Conservation (phyloP, 371 early-diverging fungal species). For the Mucor mucedo region DNA sequence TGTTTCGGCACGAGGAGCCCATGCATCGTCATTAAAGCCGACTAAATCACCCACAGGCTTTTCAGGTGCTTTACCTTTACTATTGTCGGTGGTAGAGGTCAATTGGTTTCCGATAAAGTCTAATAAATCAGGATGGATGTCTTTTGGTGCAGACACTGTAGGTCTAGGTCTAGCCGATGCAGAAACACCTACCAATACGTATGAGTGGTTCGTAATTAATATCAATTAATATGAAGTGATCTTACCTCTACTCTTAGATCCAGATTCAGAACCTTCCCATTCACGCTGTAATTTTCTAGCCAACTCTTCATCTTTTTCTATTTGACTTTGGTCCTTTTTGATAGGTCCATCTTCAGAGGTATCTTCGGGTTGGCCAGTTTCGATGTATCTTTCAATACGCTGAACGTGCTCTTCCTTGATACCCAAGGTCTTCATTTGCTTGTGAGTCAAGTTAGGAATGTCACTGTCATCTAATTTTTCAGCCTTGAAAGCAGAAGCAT, state of each 20-base stretch:
- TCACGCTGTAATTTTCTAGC: constrained; percentile 76
- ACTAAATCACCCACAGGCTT: constrained; percentile 31
- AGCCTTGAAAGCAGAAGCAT: constrained; percentile 81
- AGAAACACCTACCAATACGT: constrained; percentile 1
- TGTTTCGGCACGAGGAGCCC: constrained; percentile 38
- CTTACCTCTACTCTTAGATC: constrained; percentile 25
- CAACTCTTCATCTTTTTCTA: constrained; percentile 67
- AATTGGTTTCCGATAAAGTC: constrained; percentile 43
- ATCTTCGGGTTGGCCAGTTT: constrained; percentile 45
- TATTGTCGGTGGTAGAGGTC: not conserved
- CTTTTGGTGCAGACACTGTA: constrained; percentile 48
- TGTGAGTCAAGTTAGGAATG: constrained; percentile 74
- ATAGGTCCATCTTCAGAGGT: constrained; percentile 42
- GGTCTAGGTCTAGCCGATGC: constrained; percentile 45
- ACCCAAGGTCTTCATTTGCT: constrained; percentile 76
- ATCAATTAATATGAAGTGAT: too few relatives aligned
- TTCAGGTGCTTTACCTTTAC: constrained; percentile 24
- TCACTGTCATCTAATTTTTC: constrained; percentile 83
- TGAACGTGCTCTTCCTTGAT: constrained; percentile 85
- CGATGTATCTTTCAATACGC: constrained; percentile 71
- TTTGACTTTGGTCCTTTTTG: constrained; percentile 25
- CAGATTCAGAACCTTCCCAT: constrained; percentile 38
- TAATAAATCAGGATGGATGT: constrained; percentile 48
- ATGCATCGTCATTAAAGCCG: constrained; percentile 64
- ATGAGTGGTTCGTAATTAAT: too few relatives aligned